These are phyloP conservation scores for Thalassiosira hispida DNA, from an alignment of 352 stramenopile species.

Conservation along the genomic window DNA sequence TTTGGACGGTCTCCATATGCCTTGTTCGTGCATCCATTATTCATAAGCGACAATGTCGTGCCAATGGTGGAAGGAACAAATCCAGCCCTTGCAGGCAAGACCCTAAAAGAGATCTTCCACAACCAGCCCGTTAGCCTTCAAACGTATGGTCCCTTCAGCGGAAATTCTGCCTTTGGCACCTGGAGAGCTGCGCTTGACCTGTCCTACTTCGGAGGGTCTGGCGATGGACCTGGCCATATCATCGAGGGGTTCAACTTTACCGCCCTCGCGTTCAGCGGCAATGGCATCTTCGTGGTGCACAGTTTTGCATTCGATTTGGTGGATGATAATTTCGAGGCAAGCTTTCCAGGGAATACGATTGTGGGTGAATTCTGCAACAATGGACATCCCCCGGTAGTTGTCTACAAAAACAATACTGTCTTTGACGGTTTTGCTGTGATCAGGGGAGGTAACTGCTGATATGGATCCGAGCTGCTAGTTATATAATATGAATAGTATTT, in stretches of 20 bases:
- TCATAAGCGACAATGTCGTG: slow-evolving; percentile 25
- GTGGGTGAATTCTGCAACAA: slow-evolving; percentile 31
- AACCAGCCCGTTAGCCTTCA: slow-evolving; percentile 22
- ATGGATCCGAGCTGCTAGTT: no score
- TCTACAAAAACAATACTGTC: background rate
- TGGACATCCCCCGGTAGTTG: background rate
- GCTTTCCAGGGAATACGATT: slow-evolving; percentile 18
- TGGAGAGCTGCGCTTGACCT: slow-evolving; percentile 27
- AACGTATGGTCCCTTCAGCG: slow-evolving; percentile 32
- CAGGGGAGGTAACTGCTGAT: background rate
- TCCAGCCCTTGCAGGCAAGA: slow-evolving; percentile 28
- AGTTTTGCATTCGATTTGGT: slow-evolving; percentile 22
- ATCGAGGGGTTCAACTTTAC: slow-evolving; percentile 7
- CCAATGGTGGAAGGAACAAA: slow-evolving; percentile 33
- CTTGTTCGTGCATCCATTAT: slow-evolving; percentile 42
- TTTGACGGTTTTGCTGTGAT: background rate
- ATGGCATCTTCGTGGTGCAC: slow-evolving; percentile 20
- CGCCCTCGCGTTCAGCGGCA: slow-evolving; percentile 7
- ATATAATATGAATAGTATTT: no score
- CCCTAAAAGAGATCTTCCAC: slow-evolving; percentile 10
- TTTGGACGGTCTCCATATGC: slow-evolving; percentile 39
- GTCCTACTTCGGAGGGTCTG: slow-evolving; percentile 23
- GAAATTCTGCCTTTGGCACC: slow-evolving; percentile 28
- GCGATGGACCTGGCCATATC: slow-evolving; percentile 1
- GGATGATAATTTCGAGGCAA: slow-evolving; percentile 14